phyloP scores from a whole-genome alignment of 805 yeast genomes.

The Vanderwaltozyma tropicalis region DNA sequence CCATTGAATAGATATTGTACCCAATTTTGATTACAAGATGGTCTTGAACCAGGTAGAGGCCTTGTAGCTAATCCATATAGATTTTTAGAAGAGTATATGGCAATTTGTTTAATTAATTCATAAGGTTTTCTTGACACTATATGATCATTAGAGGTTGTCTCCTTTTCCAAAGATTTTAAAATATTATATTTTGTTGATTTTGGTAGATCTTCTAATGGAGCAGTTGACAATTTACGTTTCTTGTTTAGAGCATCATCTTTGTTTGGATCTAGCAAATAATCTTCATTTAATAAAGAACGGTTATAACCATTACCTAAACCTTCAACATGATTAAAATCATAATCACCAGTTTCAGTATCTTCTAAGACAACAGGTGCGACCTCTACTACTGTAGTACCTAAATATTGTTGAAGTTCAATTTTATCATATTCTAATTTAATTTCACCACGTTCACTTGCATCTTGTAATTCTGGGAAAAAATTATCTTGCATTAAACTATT shows the following conservation, averaged over 20 bases:
- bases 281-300: slow-evolving; percentile 21
- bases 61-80: slow-evolving; percentile 22
- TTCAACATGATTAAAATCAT: slow-evolving; percentile 24
- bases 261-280: slow-evolving; percentile 21
- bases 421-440: slow-evolving; percentile 22
- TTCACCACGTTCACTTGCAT: slow-evolving; percentile 26
- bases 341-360: slow-evolving; percentile 18
- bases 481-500: slow-evolving; percentile 23
- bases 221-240: not conserved
- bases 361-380: slow-evolving; percentile 7
- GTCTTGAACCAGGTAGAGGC: slow-evolving; percentile 23
- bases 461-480: slow-evolving; percentile 22
- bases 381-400: slow-evolving; percentile 7
- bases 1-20: slow-evolving; percentile 23
- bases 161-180: slow-evolving; percentile 18
- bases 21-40: slow-evolving; percentile 24
- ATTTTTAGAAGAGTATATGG: slow-evolving; percentile 20
- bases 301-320: slow-evolving; percentile 28
- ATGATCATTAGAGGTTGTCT: slow-evolving; percentile 14
- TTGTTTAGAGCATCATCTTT: not conserved
- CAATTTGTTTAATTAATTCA: slow-evolving; percentile 15
- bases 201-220: slow-evolving; percentile 8
- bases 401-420: slow-evolving; percentile 21
- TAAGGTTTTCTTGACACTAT: slow-evolving; percentile 15
- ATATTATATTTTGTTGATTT: slow-evolving; percentile 22